Conservation (phyloP, 2,329 filamentous ascomycete genomes). For the Geosmithia flava region DNA sequence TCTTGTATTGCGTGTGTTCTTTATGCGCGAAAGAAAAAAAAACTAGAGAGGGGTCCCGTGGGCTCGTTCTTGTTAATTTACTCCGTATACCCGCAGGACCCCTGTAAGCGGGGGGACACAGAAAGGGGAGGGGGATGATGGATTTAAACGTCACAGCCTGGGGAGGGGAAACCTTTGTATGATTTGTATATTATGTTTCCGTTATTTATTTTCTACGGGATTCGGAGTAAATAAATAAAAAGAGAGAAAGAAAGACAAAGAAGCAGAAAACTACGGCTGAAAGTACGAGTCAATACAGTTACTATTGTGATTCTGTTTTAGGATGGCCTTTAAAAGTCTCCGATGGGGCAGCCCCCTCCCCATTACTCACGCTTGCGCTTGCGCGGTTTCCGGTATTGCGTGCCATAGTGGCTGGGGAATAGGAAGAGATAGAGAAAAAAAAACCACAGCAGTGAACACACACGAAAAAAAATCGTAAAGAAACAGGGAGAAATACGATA, state of each 20-base stretch:
- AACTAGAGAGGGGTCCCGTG: background rate
- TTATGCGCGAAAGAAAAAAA: no score
- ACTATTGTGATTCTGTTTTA: background rate
- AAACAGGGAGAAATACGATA: no score
- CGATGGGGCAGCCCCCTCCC: background rate
- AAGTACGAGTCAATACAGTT: background rate
- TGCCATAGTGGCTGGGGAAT: background rate
- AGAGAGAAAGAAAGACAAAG: background rate
- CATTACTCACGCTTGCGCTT: background rate
- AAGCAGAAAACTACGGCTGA: background rate
- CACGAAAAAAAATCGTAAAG: background rate
- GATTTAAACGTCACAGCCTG: background rate
- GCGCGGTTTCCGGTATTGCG: conserved; percentile 1
- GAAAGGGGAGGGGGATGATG: background rate
- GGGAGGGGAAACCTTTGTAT: no score
- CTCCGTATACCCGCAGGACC: background rate
- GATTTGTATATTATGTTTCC: no score
- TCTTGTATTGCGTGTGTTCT: no score
- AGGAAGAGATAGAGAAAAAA: background rate
- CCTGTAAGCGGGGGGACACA: background rate
- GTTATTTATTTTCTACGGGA: no score
- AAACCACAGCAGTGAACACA: background rate
- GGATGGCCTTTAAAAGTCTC: background rate
- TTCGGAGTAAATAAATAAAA: no score
- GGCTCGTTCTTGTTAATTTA: background rate